Conservation (phyloP, 164 flowering plant genomes). For the Aristolochia californica region DNA sequence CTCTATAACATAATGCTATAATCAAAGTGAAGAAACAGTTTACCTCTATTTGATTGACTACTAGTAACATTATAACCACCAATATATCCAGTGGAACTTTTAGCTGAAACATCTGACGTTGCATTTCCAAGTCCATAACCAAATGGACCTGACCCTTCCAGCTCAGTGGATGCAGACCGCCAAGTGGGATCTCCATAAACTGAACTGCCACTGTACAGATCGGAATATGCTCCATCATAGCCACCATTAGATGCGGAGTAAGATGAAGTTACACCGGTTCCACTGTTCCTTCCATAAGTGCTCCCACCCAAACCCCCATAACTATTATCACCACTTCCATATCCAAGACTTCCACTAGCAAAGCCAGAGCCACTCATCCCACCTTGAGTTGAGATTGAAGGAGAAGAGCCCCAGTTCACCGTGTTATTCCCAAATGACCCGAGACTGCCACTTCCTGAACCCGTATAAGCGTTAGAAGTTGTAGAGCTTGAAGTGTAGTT, state of each 20-base stretch:
- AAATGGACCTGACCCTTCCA: constrained; percentile 44
- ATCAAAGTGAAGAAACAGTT: too few species aligned
- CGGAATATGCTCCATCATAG: constrained; percentile 44
- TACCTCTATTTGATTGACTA: constrained; percentile 71
- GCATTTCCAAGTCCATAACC: constrained; percentile 47
- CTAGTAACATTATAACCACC: constrained; percentile 42
- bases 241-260: constrained; percentile 36
- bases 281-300: constrained; percentile 50
- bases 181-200: constrained; percentile 64
- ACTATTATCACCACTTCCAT: constrained; percentile 41
- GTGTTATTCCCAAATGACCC: constrained; percentile 40
- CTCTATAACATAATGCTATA: too few species aligned
- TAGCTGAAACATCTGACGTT: constrained; percentile 41
- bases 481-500: constrained; percentile 39
- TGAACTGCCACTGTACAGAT: constrained; percentile 40
- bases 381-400: constrained; percentile 32
- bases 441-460: constrained; percentile 41
- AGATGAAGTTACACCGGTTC: constrained; percentile 24
- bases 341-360: constrained; percentile 34
- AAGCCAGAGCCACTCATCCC: constrained; percentile 35
- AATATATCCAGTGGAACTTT: constrained; percentile 37
- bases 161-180: constrained; percentile 49
- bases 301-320: constrained; percentile 37
- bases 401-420: constrained; percentile 48
- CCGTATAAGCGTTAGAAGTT: constrained; percentile 34